phyloP scores from a whole-genome alignment of 1,139 yeast genomes.

The Kodamaea ohmeri region DNA sequence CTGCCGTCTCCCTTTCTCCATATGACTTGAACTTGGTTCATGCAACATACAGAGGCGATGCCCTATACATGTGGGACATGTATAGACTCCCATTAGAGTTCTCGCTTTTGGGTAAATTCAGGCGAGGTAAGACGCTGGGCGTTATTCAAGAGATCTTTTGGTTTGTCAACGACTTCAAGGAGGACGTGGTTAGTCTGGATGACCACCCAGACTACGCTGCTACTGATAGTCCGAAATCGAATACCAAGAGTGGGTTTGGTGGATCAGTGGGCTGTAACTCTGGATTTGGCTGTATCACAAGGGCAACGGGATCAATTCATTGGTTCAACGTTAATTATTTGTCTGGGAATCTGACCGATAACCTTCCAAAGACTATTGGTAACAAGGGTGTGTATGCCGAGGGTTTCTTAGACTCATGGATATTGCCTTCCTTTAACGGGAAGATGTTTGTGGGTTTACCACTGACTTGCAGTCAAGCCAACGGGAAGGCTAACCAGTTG shows the following conservation, averaged over 20 bases:
- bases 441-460: conserved; percentile 33
- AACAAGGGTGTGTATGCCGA: conserved; percentile 1
- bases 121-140: conserved; percentile 65
- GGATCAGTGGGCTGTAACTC: conserved; percentile 27
- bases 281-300: conserved; percentile 56
- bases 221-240: too few relatives aligned
- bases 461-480: conserved; percentile 1
- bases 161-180: conserved; percentile 35
- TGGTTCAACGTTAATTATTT: conserved; percentile 52
- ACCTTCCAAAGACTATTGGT: conserved; percentile 22
- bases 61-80: conserved; percentile 63
- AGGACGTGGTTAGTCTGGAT: conserved; percentile 4
- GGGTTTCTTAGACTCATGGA: conserved; percentile 38
- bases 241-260: conserved; percentile 4
- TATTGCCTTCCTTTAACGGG: conserved; percentile 36
- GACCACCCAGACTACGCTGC: neutral
- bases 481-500: conserved; percentile 27
- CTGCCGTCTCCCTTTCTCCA: conserved; percentile 60
- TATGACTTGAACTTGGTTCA: conserved; percentile 59
- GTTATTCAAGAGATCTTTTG: conserved; percentile 51
- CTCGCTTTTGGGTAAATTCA: conserved; percentile 56
- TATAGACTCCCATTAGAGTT: conserved; percentile 52
- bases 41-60: conserved; percentile 60
- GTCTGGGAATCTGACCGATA: conserved; percentile 32
- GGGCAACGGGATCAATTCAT: conserved; percentile 59